Base-by-base conservation (phyloP, 2,329 filamentous ascomycete genomes). In the Ophiosphaerella narmari region DNA sequence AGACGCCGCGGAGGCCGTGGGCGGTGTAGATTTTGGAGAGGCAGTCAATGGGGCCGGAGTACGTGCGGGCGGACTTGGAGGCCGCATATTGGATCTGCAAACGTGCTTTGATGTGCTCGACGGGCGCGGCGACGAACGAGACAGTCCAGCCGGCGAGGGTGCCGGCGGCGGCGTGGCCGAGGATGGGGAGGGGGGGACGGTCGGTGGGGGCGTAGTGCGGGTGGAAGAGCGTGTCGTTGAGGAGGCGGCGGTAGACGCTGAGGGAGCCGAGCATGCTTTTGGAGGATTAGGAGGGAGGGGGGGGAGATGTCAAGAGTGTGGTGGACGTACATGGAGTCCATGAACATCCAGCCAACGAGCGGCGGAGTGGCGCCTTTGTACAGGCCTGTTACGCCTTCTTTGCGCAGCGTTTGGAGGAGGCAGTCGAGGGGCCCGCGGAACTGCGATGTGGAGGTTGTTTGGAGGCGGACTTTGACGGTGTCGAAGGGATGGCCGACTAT, bases 301-400 rank as follows among this genome's bases (percentile, higher is more conserved):
- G 7, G 26, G 26, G 9, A 11, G 26, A 29, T 29, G 26, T 29
- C 18, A 21, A 21, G 18, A 4, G 18, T 4, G 21, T 26, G 3
- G 32, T 7, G 11, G 29, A 4, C 75, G 58, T 72, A 82, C 77
- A 88, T 72, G 46, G 82, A 86, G 77, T 99, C 94, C 93, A 97
- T 97, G 67, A 95, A 90, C 89, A 97, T 96, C 94, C 94, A 97
- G 63, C 94, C 94, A 43, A 97, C 85, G 41, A 97, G 80, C 44
- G 94, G 94, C 48, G 93, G 93, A 24, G 89, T 90, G 9, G 91
- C 91, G 65, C 93, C 92, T 77, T 97, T 99, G 82, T 97, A 99
- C 36, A 99, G 79, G 3, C 91, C 94, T 43, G 81, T 76, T 39
- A 95, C 76, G 40, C 93, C 93, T 74, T 99, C 94, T 70, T 91